These are phyloP conservation scores for Beauveria scarabaeidicola DNA, from an alignment of 2,329 filamentous ascomycete genomes.

Conservation along the genomic window DNA sequence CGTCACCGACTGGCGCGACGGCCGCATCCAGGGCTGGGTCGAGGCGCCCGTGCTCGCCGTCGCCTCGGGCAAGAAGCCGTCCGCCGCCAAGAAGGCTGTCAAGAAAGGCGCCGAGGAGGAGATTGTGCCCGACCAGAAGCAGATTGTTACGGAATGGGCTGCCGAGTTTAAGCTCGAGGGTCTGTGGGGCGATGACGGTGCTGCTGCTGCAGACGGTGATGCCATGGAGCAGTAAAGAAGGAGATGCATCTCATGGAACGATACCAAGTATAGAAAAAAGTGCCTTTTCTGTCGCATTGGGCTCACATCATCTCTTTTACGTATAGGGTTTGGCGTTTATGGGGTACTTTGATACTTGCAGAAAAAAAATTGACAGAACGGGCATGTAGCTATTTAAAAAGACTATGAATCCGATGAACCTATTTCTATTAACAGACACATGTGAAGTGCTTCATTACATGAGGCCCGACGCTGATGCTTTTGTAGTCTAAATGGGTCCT, in stretches of 20 bases:
- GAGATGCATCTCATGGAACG: constrained; percentile 4
- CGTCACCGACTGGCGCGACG: constrained; percentile 93
- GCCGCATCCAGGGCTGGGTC: constrained; percentile 86
- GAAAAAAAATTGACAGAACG: constrained; percentile 12
- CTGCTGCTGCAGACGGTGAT: constrained; percentile 27
- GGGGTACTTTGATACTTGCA: constrained; percentile 3
- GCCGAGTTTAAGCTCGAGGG: constrained; percentile 93
- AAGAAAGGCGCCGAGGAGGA: constrained; percentile 35
- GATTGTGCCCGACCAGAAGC: constrained; percentile 59
- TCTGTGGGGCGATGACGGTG: constrained; percentile 64
- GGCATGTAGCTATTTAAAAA: constrained; percentile 10
- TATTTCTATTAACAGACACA: not conserved
- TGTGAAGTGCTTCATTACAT: not conserved
- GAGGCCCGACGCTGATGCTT: not conserved
- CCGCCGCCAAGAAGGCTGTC: constrained; percentile 22
- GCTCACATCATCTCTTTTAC: constrained; percentile 13
- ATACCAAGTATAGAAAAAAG: not conserved
- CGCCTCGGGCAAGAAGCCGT: constrained; percentile 25
- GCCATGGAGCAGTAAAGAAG: constrained; percentile 42
- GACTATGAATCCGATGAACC: constrained; percentile 1
- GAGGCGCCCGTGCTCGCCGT: constrained; percentile 63
- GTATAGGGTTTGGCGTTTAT: constrained; percentile 15
- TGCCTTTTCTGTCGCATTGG: constrained; percentile 1
- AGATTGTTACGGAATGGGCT: constrained; percentile 88
- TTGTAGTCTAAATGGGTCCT: not conserved